phyloP scores from a whole-genome alignment of 2,329 filamentous ascomycete species.

The Akanthomyces uredinophilus region DNA sequence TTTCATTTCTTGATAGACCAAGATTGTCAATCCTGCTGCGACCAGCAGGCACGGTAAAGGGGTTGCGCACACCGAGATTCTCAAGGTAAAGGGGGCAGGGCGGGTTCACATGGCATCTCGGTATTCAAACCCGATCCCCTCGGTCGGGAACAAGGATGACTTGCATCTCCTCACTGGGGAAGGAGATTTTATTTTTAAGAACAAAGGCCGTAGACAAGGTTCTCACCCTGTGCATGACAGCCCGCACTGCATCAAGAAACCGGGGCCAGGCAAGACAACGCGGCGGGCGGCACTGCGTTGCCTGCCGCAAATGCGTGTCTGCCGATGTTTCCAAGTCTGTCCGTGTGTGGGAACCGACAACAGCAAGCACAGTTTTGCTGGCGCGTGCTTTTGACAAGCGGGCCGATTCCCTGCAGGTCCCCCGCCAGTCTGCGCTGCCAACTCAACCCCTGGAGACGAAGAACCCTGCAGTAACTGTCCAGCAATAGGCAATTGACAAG shows the following conservation, averaged over 20 bases:
- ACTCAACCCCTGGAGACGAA: no score
- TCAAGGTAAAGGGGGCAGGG: no score
- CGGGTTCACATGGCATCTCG: not conserved
- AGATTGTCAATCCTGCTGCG: no score
- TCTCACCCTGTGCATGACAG: not conserved
- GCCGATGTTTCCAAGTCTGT: not conserved
- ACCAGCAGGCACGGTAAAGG: no score
- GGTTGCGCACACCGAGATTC: no score
- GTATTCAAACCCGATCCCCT: not conserved
- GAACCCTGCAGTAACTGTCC: no score
- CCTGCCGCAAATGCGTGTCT: not conserved
- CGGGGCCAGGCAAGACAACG: not conserved
- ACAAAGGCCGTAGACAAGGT: slow-evolving; percentile 1
- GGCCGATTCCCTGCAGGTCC: not conserved
- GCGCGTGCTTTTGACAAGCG: not conserved
- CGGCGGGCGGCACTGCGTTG: not conserved
- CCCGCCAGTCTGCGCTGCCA: no score
- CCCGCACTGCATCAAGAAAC: not conserved
- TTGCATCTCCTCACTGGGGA: no score
- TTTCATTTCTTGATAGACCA: no score
- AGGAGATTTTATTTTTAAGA: not conserved
- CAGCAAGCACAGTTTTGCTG: not conserved
- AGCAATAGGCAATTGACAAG: no score
- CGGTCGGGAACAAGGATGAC: not conserved
- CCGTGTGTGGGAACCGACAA: no score